Evolutionary conservation across 176 grass and related monocot species (phyloP), one percentile per base, ranked within the genome.

Genomic region (Tillandsia fasciculata): DNA sequence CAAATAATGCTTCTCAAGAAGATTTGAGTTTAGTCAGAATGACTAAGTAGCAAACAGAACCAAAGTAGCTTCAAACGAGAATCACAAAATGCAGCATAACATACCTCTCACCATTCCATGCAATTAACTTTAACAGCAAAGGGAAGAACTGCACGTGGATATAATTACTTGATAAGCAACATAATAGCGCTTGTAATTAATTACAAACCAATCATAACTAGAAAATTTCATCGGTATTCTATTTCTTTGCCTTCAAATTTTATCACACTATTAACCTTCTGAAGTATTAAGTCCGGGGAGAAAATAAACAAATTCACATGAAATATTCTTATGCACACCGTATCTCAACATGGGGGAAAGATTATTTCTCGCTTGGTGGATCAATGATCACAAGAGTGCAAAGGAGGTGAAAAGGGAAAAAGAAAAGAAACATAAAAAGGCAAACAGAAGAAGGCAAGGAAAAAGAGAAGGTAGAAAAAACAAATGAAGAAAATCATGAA

Each of bases 51-150:
- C n/a, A 66, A 47, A 53, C 8, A 52, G 53, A 24, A 77, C 33
- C 2, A 57, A 71, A 52, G 4, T 42, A 42, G 33, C 33, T 42
- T 42, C 4, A 3, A 42, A 42, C 57, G 22, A 51, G n/a, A 48
- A 4, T 29, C 13, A 42, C 26, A 59, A 82, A 72, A 51, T 52
- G 48, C 0, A 52, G 2, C 33, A 7, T 42, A 53, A 64, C 50
- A 86, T 86, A 89, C 92, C 83, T 92, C 73, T 89, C 83, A 71
- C 88, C 92, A 79, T 92, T 91, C 81, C 88, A 96, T 82, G 88
- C 92, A 78, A 92, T 81, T 65, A 96, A 68, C 82, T 96, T 96
- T 68, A 96, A 71, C 10, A 96, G 74, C 77, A 96, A 80, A 15
- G 92, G 92, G 66, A 89, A 96, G 59, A 96, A 96, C 92, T 96